A percentile compares a stretch with the other conserved stretches of the same genome.
Conservation (phyloP, 441 rosid species). For the Bocquillonia castaneifolia region DNA sequence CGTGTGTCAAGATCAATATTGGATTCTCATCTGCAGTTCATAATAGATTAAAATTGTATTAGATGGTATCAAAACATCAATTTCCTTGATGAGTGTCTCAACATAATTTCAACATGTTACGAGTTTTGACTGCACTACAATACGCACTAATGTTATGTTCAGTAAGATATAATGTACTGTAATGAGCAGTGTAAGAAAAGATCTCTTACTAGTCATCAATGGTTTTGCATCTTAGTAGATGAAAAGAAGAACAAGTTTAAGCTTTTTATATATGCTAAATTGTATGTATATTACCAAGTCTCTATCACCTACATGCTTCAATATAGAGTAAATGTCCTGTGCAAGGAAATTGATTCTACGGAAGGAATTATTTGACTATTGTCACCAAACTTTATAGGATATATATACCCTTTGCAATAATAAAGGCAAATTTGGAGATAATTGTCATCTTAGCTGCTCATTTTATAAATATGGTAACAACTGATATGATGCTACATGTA, state of each 20-base stretch:
- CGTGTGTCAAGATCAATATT: conserved; percentile 50
- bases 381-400: neutral
- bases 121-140: too few relatives aligned
- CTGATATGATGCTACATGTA: neutral
- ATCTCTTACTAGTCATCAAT: too few relatives aligned
- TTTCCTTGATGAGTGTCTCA: neutral
- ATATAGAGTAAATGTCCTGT: neutral
- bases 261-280: too few relatives aligned
- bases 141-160: too few relatives aligned
- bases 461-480: neutral
- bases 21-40: conserved; percentile 50
- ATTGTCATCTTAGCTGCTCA: neutral
- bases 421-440: neutral
- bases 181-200: too few relatives aligned
- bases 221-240: too few relatives aligned
- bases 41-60: too few relatives aligned
- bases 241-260: too few relatives aligned
- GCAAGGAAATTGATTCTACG: neutral
- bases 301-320: neutral
- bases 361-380: neutral
- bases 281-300: neutral
- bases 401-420: neutral
- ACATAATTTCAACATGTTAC: neutral
- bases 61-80: neutral
- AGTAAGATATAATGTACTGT: too few relatives aligned